phyloP scores from a whole-genome alignment of 768 basidiomycete species.

The Lactarius evosmus region DNA sequence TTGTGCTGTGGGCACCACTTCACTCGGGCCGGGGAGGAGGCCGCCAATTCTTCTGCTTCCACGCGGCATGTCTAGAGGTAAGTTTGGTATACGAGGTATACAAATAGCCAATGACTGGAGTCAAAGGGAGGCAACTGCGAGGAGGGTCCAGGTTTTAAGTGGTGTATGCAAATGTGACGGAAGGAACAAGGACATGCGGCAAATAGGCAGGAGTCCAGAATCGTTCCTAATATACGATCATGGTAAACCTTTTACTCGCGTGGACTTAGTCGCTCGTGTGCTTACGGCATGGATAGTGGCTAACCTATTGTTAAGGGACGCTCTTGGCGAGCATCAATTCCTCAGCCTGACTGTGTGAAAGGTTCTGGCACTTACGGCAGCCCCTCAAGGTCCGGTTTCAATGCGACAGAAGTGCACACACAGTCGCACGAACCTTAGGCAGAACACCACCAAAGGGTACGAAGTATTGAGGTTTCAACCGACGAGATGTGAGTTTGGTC shows the following conservation, averaged over 20 bases:
- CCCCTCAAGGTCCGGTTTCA: neutral
- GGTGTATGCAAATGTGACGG: neutral
- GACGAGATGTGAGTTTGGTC: neutral
- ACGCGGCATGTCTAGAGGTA: neutral
- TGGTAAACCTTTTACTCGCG: neutral
- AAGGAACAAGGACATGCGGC: neutral
- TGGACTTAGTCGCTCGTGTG: neutral
- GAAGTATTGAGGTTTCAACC: neutral
- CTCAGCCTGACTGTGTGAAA: neutral
- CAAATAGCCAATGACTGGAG: no score
- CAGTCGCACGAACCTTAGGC: neutral
- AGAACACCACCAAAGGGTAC: neutral
- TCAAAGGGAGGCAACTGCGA: neutral
- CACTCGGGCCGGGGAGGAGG: neutral
- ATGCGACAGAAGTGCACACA: neutral
- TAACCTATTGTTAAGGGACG: neutral
- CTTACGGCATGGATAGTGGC: neutral
- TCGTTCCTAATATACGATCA: neutral
- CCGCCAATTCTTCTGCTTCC: constrained; percentile 2
- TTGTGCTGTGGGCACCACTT: neutral
- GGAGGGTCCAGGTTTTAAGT: neutral
- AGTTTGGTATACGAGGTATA: neutral
- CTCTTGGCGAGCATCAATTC: neutral
- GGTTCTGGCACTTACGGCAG: no score
- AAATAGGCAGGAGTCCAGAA: no score